Percentiles rank a stretch among this genome's conserved stretches.
These are phyloP conservation scores for Pseudevernia furfuracea DNA, from an alignment of 495 filamentous ascomycete species.

Conservation along the genomic window DNA sequence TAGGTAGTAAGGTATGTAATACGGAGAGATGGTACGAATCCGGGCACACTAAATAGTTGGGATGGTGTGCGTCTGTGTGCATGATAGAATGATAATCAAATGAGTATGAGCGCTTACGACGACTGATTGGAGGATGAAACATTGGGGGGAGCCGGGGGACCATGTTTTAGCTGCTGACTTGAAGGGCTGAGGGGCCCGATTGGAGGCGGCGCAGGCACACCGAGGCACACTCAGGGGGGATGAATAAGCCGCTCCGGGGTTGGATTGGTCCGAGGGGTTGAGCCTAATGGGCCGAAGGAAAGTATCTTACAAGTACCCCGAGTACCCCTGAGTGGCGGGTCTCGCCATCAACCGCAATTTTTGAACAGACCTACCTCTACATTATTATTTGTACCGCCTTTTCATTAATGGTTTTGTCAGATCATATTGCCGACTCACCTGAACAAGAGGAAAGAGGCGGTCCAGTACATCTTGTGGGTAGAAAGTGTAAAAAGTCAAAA, in stretches of 20 bases:
- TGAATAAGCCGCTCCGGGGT: neutral
- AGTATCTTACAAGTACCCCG: too few species aligned
- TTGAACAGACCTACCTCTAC: too few species aligned
- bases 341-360: neutral
- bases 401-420: too few species aligned
- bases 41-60: neutral
- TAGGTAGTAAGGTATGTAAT: too few species aligned
- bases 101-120: neutral
- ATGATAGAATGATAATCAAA: too few species aligned
- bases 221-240: neutral
- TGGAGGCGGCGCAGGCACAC: neutral
- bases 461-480: too few species aligned
- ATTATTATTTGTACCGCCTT: too few species aligned
- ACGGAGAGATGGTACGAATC: neutral
- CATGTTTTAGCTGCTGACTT: neutral
- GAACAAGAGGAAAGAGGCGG: too few species aligned
- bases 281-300: neutral
- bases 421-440: too few species aligned
- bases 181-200: neutral
- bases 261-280: neutral
- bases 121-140: neutral
- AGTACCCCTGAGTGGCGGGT: neutral
- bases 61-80: constrained; percentile 1
- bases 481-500: too few species aligned
- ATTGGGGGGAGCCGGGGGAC: too few species aligned